These are phyloP conservation scores for Nannochloris sp. DNA, from an alignment of 139 green algal genomes.

Conservation along the genomic window DNA sequence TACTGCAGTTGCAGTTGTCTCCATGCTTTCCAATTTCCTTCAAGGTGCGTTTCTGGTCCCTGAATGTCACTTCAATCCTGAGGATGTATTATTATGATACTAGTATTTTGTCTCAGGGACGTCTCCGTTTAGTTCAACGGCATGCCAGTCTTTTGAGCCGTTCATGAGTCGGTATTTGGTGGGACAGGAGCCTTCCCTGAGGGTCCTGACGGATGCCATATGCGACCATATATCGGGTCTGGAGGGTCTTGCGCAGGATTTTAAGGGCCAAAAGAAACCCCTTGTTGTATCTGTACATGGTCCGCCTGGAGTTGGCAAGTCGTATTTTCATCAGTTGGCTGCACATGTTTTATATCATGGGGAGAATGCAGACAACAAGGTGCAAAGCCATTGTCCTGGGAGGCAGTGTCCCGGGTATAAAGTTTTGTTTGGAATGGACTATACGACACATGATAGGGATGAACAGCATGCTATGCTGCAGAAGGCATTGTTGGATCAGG, in stretches of 20 bases:
- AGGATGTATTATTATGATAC: too few species aligned
- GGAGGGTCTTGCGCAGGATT: neutral
- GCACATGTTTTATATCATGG: conserved; percentile 63
- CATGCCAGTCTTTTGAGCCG: conserved; percentile 49
- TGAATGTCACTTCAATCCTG: too few species aligned
- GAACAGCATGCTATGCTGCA: conserved; percentile 48
- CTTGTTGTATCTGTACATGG: conserved; percentile 81
- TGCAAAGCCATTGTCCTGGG: conserved; percentile 42
- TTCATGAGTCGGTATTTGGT: conserved; percentile 49
- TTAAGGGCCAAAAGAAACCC: conserved; percentile 40
- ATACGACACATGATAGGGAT: conserved; percentile 34
- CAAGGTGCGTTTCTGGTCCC: too few species aligned
- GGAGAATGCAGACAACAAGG: conserved; percentile 15
- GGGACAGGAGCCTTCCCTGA: conserved; percentile 62
- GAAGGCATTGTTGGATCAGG: conserved; percentile 49
- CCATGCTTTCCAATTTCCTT: too few species aligned
- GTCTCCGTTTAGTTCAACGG: conserved; percentile 1
- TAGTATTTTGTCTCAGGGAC: too few species aligned
- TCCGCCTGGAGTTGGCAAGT: conserved; percentile 85
- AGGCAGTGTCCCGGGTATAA: conserved; percentile 64
- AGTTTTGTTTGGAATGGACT: conserved; percentile 83
- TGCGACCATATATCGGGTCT: conserved; percentile 61
- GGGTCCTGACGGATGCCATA: conserved; percentile 52
- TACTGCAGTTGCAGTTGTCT: too few species aligned
- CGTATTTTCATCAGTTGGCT: conserved; percentile 59